phyloP scores from a whole-genome alignment of 2,329 filamentous ascomycete species.

The Gaeumannomyces sp. region DNA sequence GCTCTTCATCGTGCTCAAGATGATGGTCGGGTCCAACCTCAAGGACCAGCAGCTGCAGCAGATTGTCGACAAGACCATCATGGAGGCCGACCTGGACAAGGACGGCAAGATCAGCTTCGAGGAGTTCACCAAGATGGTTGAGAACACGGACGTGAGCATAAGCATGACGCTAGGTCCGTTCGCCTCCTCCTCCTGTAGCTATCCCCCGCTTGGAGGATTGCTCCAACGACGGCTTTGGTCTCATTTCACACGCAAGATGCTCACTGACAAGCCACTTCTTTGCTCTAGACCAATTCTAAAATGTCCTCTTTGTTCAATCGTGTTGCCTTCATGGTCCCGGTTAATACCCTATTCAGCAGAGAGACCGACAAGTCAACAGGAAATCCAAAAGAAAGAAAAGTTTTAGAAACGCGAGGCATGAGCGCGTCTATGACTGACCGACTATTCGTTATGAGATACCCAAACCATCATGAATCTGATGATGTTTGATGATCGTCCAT shows the following conservation, averaged over 20 bases:
- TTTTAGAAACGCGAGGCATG: not conserved
- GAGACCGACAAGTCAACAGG: too few relatives aligned
- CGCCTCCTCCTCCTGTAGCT: not conserved
- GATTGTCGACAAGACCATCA: constrained; percentile 99
- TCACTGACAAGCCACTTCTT: not conserved
- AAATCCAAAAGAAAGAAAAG: not conserved
- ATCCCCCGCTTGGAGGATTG: too few relatives aligned
- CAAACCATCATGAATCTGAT: constrained; percentile 1
- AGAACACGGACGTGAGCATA: constrained; percentile 78
- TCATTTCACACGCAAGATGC: not conserved
- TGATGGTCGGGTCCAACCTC: constrained; percentile 99
- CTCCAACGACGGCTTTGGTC: not conserved
- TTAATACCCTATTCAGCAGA: not conserved
- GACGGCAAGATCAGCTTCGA: constrained; percentile 99
- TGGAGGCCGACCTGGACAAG: constrained; percentile 94
- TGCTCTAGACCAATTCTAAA: not conserved
- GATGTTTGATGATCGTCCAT: not conserved
- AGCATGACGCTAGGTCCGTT: constrained; percentile 65
- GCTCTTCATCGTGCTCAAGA: constrained; percentile 98
- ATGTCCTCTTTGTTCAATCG: not conserved
- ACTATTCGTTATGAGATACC: not conserved
- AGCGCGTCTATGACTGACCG: not conserved
- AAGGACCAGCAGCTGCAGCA: constrained; percentile 99
- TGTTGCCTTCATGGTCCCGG: not conserved
- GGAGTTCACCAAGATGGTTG: constrained; percentile 98